Percentiles rank a stretch among this genome's conserved stretches.
These are phyloP conservation scores for Harringtonia lauricola DNA, from an alignment of 2,329 filamentous ascomycete genomes.

Conservation along the genomic window DNA sequence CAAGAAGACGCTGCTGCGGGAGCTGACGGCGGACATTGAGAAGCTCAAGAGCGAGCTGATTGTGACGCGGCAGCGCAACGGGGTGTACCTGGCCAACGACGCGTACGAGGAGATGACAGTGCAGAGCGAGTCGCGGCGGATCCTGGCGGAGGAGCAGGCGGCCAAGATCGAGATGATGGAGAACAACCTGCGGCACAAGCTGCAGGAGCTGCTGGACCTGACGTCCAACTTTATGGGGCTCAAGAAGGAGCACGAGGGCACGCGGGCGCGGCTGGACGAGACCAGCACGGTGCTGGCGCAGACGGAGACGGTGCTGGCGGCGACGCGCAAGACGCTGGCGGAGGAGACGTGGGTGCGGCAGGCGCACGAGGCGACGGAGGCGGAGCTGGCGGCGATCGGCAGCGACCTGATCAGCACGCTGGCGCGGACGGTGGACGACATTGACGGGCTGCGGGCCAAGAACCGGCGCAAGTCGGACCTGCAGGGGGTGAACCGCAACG, in stretches of 20 bases:
- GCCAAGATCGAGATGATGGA: conserved; percentile 92
- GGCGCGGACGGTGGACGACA: conserved; percentile 65
- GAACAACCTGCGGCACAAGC: conserved; percentile 79
- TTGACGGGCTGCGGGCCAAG: conserved; percentile 75
- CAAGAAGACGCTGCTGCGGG: conserved; percentile 82
- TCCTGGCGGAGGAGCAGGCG: conserved; percentile 83
- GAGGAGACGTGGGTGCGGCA: conserved; percentile 73
- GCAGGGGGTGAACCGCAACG: conserved; percentile 64
- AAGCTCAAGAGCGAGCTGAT: conserved; percentile 90
- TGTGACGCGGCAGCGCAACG: conserved; percentile 83
- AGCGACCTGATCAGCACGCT: conserved; percentile 68
- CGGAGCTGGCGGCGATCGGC: conserved; percentile 62
- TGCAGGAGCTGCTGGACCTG: conserved; percentile 80
- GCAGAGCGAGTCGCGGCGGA: conserved; percentile 83
- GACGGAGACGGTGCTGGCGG: conserved; percentile 71
- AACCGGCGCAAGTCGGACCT: conserved; percentile 76
- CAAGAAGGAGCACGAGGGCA: conserved; percentile 82
- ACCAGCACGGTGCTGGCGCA: conserved; percentile 76
- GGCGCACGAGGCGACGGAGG: conserved; percentile 79
- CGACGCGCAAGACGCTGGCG: conserved; percentile 63
- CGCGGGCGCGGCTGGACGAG: conserved; percentile 59
- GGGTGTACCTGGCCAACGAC: conserved; percentile 85
- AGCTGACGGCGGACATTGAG: conserved; percentile 89
- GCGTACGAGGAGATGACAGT: conserved; percentile 84
- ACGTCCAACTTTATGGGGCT: conserved; percentile 79